Percentiles rank a stretch among this genome's conserved stretches.
Evolutionary conservation across 495 filamentous ascomycete genomes (phyloP).

Genomic region (Evernia prunastri): DNA sequence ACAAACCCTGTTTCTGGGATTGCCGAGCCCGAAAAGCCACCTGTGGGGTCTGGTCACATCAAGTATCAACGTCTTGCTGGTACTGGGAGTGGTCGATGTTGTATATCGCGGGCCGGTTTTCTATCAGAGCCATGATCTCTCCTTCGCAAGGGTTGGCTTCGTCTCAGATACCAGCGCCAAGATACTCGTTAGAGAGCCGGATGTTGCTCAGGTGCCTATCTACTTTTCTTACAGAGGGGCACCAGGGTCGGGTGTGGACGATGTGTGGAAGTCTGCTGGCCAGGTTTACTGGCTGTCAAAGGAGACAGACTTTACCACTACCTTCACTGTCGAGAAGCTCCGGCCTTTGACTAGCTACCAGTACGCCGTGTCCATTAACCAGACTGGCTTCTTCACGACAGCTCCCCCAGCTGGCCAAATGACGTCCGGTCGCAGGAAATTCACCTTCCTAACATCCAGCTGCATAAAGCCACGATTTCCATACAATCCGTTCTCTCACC

Average conservation of each 20-base stretch:
- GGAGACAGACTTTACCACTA: constrained; percentile 73
- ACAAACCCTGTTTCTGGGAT: constrained; percentile 65
- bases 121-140: constrained; percentile 64
- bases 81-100: constrained; percentile 64
- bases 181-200: constrained; percentile 76
- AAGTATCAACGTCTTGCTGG: constrained; percentile 59
- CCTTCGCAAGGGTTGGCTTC: constrained; percentile 79
- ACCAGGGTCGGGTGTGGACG: constrained; percentile 21
- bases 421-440: constrained; percentile 47
- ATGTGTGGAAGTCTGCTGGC: constrained; percentile 60
- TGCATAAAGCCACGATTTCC: constrained; percentile 89
- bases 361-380: constrained; percentile 76
- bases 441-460: constrained; percentile 84
- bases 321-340: constrained; percentile 51
- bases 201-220: constrained; percentile 65
- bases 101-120: constrained; percentile 61
- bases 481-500: constrained; percentile 74
- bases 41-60: constrained; percentile 57
- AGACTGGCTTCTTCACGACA: constrained; percentile 69
- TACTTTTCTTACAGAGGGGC: constrained; percentile 55
- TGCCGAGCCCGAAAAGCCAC: constrained; percentile 56
- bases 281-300: constrained; percentile 57
- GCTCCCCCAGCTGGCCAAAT: constrained; percentile 58
- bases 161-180: constrained; percentile 75
- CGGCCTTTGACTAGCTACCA: constrained; percentile 62